These are phyloP conservation scores for Stagonosporopsis chrysanthemi DNA, from an alignment of 2,329 filamentous ascomycete genomes.

Conservation along the genomic window DNA sequence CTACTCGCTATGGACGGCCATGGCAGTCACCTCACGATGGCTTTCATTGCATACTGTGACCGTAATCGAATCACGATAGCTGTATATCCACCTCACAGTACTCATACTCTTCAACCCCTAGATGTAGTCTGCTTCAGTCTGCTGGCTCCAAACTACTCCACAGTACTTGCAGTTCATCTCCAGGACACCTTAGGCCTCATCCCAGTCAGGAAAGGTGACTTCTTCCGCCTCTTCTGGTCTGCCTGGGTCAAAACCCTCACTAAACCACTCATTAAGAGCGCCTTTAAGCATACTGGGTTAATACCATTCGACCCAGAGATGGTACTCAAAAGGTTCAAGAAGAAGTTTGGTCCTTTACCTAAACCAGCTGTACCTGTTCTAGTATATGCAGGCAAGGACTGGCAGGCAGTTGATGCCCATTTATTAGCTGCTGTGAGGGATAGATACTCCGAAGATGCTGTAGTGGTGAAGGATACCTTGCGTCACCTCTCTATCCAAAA, in stretches of 20 bases:
- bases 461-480: too few species aligned
- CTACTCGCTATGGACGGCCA: neutral
- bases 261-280: conserved; percentile 1
- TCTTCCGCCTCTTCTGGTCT: conserved; percentile 7
- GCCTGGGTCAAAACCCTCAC: conserved; percentile 1
- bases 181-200: neutral
- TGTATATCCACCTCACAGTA: neutral
- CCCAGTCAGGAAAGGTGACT: conserved; percentile 6
- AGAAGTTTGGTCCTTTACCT: neutral
- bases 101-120: conserved; percentile 5
- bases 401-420: too few species aligned
- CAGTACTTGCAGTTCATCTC: neutral
- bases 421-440: too few species aligned
- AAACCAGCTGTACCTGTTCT: neutral
- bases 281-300: conserved; percentile 13
- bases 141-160: conserved; percentile 1
- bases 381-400: neutral
- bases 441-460: too few species aligned
- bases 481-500: neutral
- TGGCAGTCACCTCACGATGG: neutral
- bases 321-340: conserved; percentile 6
- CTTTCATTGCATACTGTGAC: neutral
- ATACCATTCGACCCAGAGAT: conserved; percentile 5
- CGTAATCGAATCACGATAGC: neutral
- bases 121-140: conserved; percentile 2